A percentile compares a stretch with the other conserved stretches of the same genome.
Conservation (phyloP, 805 yeast genomes). For the Clavispora fructus region DNA sequence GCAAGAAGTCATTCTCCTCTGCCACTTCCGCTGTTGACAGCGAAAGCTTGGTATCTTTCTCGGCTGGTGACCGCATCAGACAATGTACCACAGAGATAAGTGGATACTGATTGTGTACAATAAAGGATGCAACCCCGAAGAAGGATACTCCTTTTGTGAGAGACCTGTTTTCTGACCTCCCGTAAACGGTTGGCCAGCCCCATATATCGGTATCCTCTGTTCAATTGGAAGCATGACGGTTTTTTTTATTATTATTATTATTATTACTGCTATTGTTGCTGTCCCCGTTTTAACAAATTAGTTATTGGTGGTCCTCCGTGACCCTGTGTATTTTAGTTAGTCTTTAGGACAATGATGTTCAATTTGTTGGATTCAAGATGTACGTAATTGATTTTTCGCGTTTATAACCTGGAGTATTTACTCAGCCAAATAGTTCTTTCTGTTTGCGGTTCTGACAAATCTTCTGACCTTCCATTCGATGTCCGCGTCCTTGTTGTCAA, state of each 20-base stretch:
- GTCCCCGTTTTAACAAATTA: neutral
- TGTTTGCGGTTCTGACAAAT: constrained; percentile 89
- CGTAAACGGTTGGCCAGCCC: neutral
- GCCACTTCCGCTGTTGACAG: constrained; percentile 18
- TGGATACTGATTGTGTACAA: constrained; percentile 10
- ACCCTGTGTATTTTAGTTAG: constrained; percentile 1
- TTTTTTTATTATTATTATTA: neutral
- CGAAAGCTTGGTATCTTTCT: constrained; percentile 33
- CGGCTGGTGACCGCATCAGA: constrained; percentile 38
- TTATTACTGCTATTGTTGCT: neutral
- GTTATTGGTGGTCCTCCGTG: neutral
- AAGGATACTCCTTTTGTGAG: neutral
- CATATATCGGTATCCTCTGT: neutral
- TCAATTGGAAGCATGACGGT: too few species aligned
- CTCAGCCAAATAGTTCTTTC: constrained; percentile 76
- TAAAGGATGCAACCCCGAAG: too few species aligned
- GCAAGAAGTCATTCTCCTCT: constrained; percentile 14
- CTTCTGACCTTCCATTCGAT: constrained; percentile 95
- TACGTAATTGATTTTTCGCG: neutral
- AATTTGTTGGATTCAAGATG: neutral
- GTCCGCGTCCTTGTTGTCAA: constrained; percentile 95
- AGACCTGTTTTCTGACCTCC: neutral
- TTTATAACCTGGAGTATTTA: constrained; percentile 2
- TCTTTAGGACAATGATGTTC: neutral
- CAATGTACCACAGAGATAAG: constrained; percentile 35